Evolutionary conservation across 1,284 basidiomycete genomes (phyloP), one percentile per base, ranked within the genome.

Genomic region (Microbotryomycetes sp.): DNA sequence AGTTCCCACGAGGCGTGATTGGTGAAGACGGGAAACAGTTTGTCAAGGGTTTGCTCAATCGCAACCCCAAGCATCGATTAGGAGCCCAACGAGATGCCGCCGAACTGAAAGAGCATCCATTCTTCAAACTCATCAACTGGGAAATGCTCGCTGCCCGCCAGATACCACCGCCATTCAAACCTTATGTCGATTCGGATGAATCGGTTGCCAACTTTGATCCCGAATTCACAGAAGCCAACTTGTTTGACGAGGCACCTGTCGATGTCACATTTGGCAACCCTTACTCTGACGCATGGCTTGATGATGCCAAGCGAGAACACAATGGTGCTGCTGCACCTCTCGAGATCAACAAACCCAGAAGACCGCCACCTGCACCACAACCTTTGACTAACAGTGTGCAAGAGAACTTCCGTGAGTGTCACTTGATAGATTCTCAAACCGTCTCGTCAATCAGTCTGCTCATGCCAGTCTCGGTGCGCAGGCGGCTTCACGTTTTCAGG

Each of bases 11-110:
- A 72, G 72, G 89, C 58, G 93, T 97, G 31, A 97, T 98, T 72
- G 87, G 87, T 64, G 96, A 98, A 72, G 93, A 97, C 62, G 96
- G 96, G 59, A 99, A 99, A 80, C 89, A 96, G 78, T 99, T 99
- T 71, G 96, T 99, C 74, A 98, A 98, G 78, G 92, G 92, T 63
- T 90, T 93, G 72, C 82, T 99, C 54, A 98, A 97, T 78, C 86
- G 96, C 53, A 98, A 98, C 76, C 96, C 96, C 4, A 92, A 91
- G 74, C 92, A 97, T 75, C 89, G 96, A 29, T 82, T 99, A 1
- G 96, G 96, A 19, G 89, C 94, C 0, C 82, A 84, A 59, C 84
- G 89, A 36, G 96, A 97, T 74, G 86, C 96, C 0, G 90, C 82
- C 60, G 94, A 99, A 73, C 84, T 98, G 64, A 98, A 97, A 76